Percentiles rank a stretch among this genome's conserved stretches.
Conservation (phyloP, 164 flowering plant species). For the Hamamelis virginiana region DNA sequence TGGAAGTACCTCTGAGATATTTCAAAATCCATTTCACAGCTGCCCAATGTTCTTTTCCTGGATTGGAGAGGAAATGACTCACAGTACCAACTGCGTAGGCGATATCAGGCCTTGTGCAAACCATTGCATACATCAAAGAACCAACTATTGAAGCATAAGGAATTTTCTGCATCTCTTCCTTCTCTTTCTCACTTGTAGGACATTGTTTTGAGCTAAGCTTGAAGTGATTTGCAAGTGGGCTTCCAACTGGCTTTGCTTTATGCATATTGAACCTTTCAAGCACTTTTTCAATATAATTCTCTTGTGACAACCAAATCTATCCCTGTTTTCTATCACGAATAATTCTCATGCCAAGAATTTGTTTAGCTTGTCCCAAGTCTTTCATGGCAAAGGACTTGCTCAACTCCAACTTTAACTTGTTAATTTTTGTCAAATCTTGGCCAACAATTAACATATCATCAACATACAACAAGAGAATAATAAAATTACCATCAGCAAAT, state of each 20-base stretch:
- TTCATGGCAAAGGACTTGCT: constrained; percentile 3
- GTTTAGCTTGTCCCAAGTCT: neutral
- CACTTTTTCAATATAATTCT: neutral
- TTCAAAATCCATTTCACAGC: too few relatives aligned
- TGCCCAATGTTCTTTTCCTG: neutral
- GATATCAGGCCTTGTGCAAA: neutral
- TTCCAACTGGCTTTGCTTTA: neutral
- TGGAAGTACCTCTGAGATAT: neutral
- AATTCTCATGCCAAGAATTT: constrained; percentile 11
- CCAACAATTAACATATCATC: constrained; percentile 5
- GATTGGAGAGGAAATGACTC: neutral
- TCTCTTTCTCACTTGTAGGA: constrained; percentile 1
- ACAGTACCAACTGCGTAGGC: neutral
- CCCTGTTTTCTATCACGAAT: neutral
- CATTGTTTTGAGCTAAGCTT: neutral
- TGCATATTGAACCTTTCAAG: constrained; percentile 1
- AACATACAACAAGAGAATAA: neutral
- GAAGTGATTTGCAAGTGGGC: constrained; percentile 1
- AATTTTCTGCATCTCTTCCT: neutral
- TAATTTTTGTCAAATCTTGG: neutral
- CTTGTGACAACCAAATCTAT: constrained; percentile 2
- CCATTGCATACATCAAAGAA: constrained; percentile 1
- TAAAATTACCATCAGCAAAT: neutral
- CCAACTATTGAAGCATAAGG: constrained; percentile 4
- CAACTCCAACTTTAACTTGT: neutral